Evolutionary conservation across 768 basidiomycete genomes (phyloP).

Genomic region (Lactarius trivialis): DNA sequence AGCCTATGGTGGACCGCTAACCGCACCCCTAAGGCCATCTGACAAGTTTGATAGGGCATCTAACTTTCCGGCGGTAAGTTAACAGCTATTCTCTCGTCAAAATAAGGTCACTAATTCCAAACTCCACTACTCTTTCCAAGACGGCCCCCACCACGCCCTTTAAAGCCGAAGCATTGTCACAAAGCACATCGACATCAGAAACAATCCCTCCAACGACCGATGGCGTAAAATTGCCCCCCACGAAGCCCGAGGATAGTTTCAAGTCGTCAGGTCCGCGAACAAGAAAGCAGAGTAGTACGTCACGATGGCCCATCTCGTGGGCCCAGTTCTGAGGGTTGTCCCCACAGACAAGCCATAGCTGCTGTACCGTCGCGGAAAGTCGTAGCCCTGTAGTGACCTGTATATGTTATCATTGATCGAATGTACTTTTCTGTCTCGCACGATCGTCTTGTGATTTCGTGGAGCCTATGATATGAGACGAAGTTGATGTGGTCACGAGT

Average conservation of each 20-base stretch:
- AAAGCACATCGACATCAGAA: constrained; percentile 2
- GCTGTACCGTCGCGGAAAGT: too few relatives aligned
- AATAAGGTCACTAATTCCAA: not conserved
- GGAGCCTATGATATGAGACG: not conserved
- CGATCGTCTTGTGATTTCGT: not conserved
- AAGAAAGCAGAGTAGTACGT: not conserved
- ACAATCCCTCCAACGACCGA: not conserved
- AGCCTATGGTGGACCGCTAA: not conserved
- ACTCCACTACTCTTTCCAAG: not conserved
- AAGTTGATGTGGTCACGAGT: not conserved
- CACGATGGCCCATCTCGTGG: not conserved
- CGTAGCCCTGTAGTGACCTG: too few relatives aligned
- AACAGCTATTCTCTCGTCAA: not conserved
- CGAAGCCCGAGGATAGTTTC: not conserved
- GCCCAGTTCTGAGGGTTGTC: not conserved
- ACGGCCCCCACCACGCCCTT: constrained; percentile 11
- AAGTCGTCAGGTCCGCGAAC: not conserved
- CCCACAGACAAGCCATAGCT: not conserved
- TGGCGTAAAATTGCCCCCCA: not conserved
- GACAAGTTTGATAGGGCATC: constrained; percentile 8
- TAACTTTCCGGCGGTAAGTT: constrained; percentile 5
- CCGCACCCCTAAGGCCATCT: not conserved
- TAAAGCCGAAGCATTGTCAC: constrained; percentile 3
- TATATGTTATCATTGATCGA: too few relatives aligned
- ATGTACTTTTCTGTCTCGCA: not conserved